Conservation (phyloP, 2,329 filamentous ascomycete species). For the Ceratocystiopsis minuta region DNA sequence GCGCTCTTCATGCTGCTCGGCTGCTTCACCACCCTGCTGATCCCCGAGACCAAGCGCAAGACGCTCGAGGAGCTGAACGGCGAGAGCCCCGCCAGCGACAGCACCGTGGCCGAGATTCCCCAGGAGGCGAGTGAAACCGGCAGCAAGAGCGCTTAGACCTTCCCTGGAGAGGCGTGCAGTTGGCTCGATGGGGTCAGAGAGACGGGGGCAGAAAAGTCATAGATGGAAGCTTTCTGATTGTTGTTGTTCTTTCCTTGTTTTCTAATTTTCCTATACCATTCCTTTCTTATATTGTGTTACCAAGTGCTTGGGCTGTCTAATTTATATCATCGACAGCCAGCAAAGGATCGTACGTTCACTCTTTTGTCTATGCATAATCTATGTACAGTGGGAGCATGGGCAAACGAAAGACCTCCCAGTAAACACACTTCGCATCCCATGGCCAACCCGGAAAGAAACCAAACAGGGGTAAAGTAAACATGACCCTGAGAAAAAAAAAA, state of each 20-base stretch:
- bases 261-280: background rate
- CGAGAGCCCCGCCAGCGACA: conserved; percentile 12
- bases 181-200: too few relatives aligned
- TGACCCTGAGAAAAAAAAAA: background rate
- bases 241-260: background rate
- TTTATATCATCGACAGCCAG: background rate
- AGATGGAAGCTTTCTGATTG: too few relatives aligned
- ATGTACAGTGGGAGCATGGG: too few relatives aligned
- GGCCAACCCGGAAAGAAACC: too few relatives aligned
- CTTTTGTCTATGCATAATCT: too few relatives aligned
- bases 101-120: background rate
- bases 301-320: too few relatives aligned
- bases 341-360: too few relatives aligned
- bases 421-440: too few relatives aligned
- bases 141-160: background rate
- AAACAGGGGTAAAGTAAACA: too few relatives aligned
- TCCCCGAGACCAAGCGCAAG: conserved; percentile 58
- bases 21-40: conserved; percentile 48
- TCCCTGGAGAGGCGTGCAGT: too few relatives aligned
- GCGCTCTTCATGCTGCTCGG: conserved; percentile 63
- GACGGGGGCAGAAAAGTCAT: too few relatives aligned
- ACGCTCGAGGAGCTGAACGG: conserved; percentile 45
- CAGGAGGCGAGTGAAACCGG: background rate
- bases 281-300: background rate
- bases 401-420: too few relatives aligned